Conservation (phyloP, 148 eudicot species). For the Rhododendron kiyosumense region DNA sequence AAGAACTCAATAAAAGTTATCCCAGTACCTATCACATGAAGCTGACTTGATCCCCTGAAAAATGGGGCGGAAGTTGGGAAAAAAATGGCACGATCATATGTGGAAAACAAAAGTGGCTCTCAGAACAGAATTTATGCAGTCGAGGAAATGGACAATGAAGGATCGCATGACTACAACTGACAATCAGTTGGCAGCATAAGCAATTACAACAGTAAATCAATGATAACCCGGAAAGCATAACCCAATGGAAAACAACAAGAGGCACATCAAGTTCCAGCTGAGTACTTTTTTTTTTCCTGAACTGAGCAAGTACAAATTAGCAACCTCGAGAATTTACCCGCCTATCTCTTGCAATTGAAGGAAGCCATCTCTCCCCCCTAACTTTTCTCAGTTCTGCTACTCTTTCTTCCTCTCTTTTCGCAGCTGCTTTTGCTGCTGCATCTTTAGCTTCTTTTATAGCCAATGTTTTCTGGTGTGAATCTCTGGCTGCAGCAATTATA, state of each 20-base stretch:
- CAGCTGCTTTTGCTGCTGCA: slow-evolving; percentile 54
- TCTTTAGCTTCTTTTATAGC: slow-evolving; percentile 58
- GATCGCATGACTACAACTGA: neutral
- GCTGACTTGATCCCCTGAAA: neutral
- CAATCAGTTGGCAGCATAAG: neutral
- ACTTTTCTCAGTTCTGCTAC: slow-evolving; percentile 30
- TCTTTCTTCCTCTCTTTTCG: slow-evolving; percentile 78
- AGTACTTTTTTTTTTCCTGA: neutral
- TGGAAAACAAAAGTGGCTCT: neutral
- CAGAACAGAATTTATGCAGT: neutral
- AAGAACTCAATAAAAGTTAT: neutral
- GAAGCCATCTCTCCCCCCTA: slow-evolving; percentile 55
- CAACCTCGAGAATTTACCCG: slow-evolving; percentile 20
- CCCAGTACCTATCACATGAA: neutral
- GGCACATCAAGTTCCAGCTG: neutral
- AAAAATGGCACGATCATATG: neutral
- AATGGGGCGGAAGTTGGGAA: neutral
- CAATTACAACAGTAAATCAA: neutral
- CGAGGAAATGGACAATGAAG: neutral
- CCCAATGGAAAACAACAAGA: neutral
- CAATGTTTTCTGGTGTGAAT: slow-evolving; percentile 38
- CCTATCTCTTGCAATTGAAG: slow-evolving; percentile 65
- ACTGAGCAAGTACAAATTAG: neutral
- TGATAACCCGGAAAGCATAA: neutral
- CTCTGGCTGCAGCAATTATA: slow-evolving; percentile 36